A percentile compares a stretch with the other conserved stretches of the same genome.
Evolutionary conservation across 108 stramenopile genomes (phyloP).

Genomic region (Cylindrotheca closterium): DNA sequence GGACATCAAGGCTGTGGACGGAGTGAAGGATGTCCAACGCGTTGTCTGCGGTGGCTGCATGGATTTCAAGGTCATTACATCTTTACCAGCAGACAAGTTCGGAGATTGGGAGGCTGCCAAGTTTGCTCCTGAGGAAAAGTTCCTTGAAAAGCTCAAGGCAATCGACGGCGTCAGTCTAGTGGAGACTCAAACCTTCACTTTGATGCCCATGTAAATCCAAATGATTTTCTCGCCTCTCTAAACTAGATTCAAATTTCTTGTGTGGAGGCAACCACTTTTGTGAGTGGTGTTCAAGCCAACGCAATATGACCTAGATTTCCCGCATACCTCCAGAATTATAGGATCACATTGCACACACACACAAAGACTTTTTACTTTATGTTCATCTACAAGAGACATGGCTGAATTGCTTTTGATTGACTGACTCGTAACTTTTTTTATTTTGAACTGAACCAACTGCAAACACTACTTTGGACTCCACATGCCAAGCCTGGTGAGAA

Average conservation of each 20-base stretch:
- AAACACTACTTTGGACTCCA: slow-evolving; percentile 49
- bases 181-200: slow-evolving; percentile 89
- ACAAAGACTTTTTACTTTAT: too few relatives aligned
- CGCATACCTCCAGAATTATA: too few relatives aligned
- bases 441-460: too few relatives aligned
- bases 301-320: too few relatives aligned
- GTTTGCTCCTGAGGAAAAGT: slow-evolving; percentile 63
- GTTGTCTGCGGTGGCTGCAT: slow-evolving; percentile 77
- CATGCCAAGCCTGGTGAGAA: slow-evolving; percentile 30
- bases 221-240: too few relatives aligned
- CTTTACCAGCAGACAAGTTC: slow-evolving; percentile 44
- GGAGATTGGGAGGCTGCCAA: slow-evolving; percentile 53
- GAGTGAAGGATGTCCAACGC: slow-evolving; percentile 53
- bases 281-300: too few relatives aligned
- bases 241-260: too few relatives aligned
- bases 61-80: slow-evolving; percentile 40
- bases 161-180: slow-evolving; percentile 86
- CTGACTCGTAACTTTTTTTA: too few relatives aligned
- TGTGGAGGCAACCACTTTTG: too few relatives aligned
- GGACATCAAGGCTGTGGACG: slow-evolving; percentile 57
- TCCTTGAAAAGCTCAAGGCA: slow-evolving; percentile 74
- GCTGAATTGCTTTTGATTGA: too few relatives aligned
- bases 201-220: slow-evolving; percentile 62
- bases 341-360: too few relatives aligned
- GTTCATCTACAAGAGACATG: too few relatives aligned